These are phyloP conservation scores for Phialocephala sp. DNA, from an alignment of 2,329 filamentous ascomycete genomes.

Conservation along the genomic window DNA sequence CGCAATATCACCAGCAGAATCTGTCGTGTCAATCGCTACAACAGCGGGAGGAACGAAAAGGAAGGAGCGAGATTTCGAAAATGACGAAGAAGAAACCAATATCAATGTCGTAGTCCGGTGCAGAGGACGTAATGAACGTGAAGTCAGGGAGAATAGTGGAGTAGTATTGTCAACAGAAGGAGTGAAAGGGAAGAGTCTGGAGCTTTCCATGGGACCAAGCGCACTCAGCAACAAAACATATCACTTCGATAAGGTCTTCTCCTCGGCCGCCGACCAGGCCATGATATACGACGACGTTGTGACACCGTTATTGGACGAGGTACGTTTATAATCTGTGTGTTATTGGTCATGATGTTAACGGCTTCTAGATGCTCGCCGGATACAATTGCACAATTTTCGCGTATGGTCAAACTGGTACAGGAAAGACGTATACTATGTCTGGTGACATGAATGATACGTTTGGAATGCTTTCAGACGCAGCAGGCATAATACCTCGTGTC, in stretches of 20 bases:
- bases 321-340: slow-evolving; percentile 48
- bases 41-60: slow-evolving; percentile 71
- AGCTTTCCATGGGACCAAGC: slow-evolving; percentile 90
- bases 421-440: slow-evolving; percentile 99
- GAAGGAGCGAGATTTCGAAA: slow-evolving; percentile 85
- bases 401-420: slow-evolving; percentile 96
- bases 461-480: slow-evolving; percentile 85
- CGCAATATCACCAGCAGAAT: slow-evolving; percentile 69
- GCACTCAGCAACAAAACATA: slow-evolving; percentile 96
- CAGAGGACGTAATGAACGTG: slow-evolving; percentile 88
- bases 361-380: slow-evolving; percentile 79
- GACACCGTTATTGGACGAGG: slow-evolving; percentile 89
- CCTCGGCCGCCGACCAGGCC: slow-evolving; percentile 88
- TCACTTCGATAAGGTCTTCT: slow-evolving; percentile 96
- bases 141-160: slow-evolving; percentile 92
- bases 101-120: slow-evolving; percentile 98
- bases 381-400: slow-evolving; percentile 99
- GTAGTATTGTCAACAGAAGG: slow-evolving; percentile 89
- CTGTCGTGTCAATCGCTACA: slow-evolving; percentile 62
- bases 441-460: slow-evolving; percentile 91
- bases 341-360: slow-evolving; percentile 22
- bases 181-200: slow-evolving; percentile 82
- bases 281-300: slow-evolving; percentile 98
- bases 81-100: slow-evolving; percentile 84
- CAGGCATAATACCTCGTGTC: slow-evolving; percentile 93